Base-by-base conservation (phyloP, 2,329 filamentous ascomycete species). In the Pestalotiopsis sp. region DNA sequence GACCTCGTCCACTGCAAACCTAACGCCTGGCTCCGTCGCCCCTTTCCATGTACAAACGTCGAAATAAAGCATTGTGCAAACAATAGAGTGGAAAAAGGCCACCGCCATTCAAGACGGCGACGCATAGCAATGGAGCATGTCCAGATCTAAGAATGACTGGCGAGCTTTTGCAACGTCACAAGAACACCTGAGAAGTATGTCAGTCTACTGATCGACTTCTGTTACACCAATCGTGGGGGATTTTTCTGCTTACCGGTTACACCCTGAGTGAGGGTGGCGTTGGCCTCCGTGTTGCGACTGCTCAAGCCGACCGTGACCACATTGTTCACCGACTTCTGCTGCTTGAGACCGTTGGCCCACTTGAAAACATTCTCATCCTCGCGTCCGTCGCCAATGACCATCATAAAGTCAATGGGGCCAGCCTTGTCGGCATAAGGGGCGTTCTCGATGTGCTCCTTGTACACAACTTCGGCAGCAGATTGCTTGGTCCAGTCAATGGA, bases 331-430 rank as follows among this genome's bases (percentile, higher is more conserved):
- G 82, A 81, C 20, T 87, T 86, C 9, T 86, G 82, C 3, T 87
- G 85, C 25, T 86, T 85, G 12, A 97, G 83, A 63, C 89, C 86
- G 81, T 98, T 97, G 20, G 95, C 96, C 95, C 96, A 98, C 71
- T 91, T 91, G 83, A 97, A 98, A 23, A 97, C 92, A 74, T 94
- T 92, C 78, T 98, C 95, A 73, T 98, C 96, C 74, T 98, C 95
- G 39, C 95, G 91, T 57, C 95, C 94, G 76, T 98, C 95, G 49
- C 95, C 95, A 41, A 95, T 89, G 6, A 97, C 93, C 83, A 98
- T 90, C 68, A 98, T 81, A 79, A 98, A 98, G 77, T 98, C 94
- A 0, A 94, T 88, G 0, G 85, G 78, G n/a, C 74, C 76, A 25
- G 65, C 65, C 71, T 76, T 77, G 4, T 76, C 71, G 2, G 75